Percentiles rank a stretch among this genome's conserved stretches.
These are phyloP conservation scores for Dioscorea alata DNA, from an alignment of 106 monocot genomes.

Conservation along the genomic window DNA sequence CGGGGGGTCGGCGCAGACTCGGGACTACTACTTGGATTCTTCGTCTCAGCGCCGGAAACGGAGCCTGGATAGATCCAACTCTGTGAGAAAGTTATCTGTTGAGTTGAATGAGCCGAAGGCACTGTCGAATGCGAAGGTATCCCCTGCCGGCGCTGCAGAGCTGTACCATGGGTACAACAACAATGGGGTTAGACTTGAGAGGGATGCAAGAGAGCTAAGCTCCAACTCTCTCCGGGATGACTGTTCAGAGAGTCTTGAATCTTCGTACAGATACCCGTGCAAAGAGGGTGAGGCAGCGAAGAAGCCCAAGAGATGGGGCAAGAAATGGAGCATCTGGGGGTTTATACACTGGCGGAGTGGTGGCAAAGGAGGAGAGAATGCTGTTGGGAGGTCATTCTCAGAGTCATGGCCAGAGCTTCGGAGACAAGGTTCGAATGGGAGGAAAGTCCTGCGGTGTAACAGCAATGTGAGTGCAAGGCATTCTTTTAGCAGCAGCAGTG, in stretches of 20 bases:
- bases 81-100: conserved; percentile 26
- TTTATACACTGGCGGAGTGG: conserved; percentile 48
- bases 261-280: conserved; percentile 26
- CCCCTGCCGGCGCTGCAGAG: conserved; percentile 52
- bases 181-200: conserved; percentile 27
- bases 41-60: conserved; percentile 43
- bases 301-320: conserved; percentile 70
- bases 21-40: conserved; percentile 71
- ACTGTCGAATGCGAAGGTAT: conserved; percentile 26
- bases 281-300: conserved; percentile 9
- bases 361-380: conserved; percentile 18
- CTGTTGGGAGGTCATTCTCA: conserved; percentile 37
- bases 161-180: conserved; percentile 21
- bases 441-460: conserved; percentile 41
- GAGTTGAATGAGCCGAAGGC: conserved; percentile 25
- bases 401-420: conserved; percentile 48
- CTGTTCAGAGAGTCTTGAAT: conserved; percentile 51
- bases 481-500: conserved; percentile 36
- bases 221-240: conserved; percentile 41
- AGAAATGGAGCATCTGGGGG: conserved; percentile 77
- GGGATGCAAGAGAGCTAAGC: conserved; percentile 36
- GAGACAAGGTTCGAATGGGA: conserved; percentile 17
- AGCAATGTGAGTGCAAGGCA: conserved; percentile 63
- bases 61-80: conserved; percentile 69
- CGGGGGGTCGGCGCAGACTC: conserved; percentile 58